Conservation (phyloP, 768 basidiomycete genomes). For the Porphyrellus cyaneotinctus region DNA sequence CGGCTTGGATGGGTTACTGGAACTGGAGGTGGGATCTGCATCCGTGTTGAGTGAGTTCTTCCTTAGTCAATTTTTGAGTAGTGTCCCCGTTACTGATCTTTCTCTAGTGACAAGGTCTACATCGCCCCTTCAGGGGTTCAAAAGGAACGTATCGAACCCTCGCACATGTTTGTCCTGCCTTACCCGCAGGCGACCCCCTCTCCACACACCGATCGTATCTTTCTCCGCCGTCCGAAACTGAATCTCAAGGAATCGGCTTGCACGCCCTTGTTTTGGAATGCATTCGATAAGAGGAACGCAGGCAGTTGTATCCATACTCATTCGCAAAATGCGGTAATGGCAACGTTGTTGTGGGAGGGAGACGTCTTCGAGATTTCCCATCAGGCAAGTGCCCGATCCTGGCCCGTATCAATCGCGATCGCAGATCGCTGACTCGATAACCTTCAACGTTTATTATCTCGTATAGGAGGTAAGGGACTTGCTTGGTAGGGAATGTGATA, state of each 20-base stretch:
- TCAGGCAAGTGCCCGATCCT: slow-evolving; percentile 43
- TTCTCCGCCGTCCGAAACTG: slow-evolving; percentile 67
- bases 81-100: not conserved
- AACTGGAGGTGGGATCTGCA: slow-evolving; percentile 79
- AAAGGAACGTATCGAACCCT: slow-evolving; percentile 79
- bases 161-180: slow-evolving; percentile 85
- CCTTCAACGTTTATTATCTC: not conserved
- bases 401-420: not conserved
- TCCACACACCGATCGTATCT: slow-evolving; percentile 65
- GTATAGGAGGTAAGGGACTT: slow-evolving; percentile 38
- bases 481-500: not conserved
- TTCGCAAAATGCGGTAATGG: slow-evolving; percentile 87
- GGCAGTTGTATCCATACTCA: slow-evolving; percentile 91
- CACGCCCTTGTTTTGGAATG: slow-evolving; percentile 91
- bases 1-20: slow-evolving; percentile 89
- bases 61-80: not conserved
- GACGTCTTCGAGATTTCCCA: slow-evolving; percentile 76
- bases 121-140: slow-evolving; percentile 89
- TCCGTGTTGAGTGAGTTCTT: slow-evolving; percentile 55
- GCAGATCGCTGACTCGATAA: not conserved
- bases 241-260: slow-evolving; percentile 83
- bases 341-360: slow-evolving; percentile 72
- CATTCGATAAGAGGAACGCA: slow-evolving; percentile 73
- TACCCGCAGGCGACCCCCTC: slow-evolving; percentile 59
- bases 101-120: slow-evolving; percentile 65